These are phyloP conservation scores for Beta macrorhiza DNA, from an alignment of 179 eudicot genomes.

Conservation along the genomic window DNA sequence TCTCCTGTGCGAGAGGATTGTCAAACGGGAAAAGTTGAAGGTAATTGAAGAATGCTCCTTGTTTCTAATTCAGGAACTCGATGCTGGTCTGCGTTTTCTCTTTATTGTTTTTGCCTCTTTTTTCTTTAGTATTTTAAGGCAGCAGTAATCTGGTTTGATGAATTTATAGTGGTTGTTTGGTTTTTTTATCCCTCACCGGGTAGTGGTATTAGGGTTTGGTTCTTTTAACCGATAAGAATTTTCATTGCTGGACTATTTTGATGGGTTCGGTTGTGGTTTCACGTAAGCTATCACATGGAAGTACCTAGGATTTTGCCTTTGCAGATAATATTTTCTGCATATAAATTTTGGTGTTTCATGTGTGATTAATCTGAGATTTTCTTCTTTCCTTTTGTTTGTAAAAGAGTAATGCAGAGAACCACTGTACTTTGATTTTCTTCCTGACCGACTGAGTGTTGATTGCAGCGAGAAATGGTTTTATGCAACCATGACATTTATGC, in stretches of 20 bases:
- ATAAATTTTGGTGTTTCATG: neutral
- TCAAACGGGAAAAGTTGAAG: slow-evolving; percentile 90
- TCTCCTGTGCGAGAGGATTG: slow-evolving; percentile 89
- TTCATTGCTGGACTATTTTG: neutral
- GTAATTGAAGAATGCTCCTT: slow-evolving; percentile 33
- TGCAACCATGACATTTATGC: slow-evolving; percentile 77
- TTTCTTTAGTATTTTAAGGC: neutral
- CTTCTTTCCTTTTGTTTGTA: neutral
- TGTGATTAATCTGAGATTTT: neutral
- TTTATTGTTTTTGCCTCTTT: neutral
- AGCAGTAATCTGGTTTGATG: neutral
- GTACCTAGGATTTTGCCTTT: neutral
- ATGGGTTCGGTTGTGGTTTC: neutral
- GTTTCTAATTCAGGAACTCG: neutral
- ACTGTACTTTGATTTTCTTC: neutral
- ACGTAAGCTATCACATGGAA: neutral
- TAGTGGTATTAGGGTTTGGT: neutral
- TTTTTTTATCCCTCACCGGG: neutral
- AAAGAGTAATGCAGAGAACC: neutral
- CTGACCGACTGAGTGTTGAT: slow-evolving; percentile 9
- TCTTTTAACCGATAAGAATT: neutral
- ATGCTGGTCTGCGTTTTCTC: neutral
- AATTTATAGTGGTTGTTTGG: neutral
- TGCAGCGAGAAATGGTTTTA: slow-evolving; percentile 89
- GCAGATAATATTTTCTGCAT: slow-evolving; percentile 1